Evolutionary conservation across 2,329 filamentous ascomycete species (phyloP), one percentile per base, ranked within the genome.

Genomic region (Beauveria sp.): DNA sequence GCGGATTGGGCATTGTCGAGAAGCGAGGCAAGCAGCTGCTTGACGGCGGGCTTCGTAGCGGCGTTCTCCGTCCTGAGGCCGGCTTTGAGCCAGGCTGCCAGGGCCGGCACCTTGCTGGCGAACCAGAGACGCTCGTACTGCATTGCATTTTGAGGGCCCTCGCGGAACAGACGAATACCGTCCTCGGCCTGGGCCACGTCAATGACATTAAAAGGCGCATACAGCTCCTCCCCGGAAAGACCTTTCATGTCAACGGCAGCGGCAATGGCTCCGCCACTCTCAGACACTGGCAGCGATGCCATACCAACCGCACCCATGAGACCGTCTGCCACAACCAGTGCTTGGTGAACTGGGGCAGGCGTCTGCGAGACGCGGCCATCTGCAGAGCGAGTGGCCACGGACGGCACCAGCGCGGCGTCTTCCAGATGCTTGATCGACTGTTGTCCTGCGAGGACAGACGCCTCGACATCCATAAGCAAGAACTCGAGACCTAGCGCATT

Each of bases 261-360:
- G 67, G 72, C 78, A 67, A 82, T 82, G 63, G 74, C 75, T 60
- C 74, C 74, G 63, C 69, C 65, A 66, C 71, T 71, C 63, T 74
- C 70, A 1, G 75, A 53, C 42, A 77, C 63, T 20, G 78, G 74
- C 52, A 82, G 69, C 9, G 77, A 69, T 6, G 81, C 72, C 7
- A 84, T 66, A 1, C 81, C 77, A 5, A 87, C 79, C 1, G 88
- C 84, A 8, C 89, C 91, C 58, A 83, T 77, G 2, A 96, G 75
- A 0, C 91, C 92, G 54, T 90, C 82, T 0, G 86, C 86, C 9
- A 96, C 82, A 10, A 97, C 68, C 18, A 97, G 74, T 1, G 88
- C 85, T 70, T 87, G 90, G 70, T 98, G 93, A 1, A 97, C 91
- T 0, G 93, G 93, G 50, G 91, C 91, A 7, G 86, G 85, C 47